Evolutionary conservation across 2,329 filamentous ascomycete genomes (phyloP), one percentile per base, ranked within the genome.

Genomic region (Fusarium protoensiforme): DNA sequence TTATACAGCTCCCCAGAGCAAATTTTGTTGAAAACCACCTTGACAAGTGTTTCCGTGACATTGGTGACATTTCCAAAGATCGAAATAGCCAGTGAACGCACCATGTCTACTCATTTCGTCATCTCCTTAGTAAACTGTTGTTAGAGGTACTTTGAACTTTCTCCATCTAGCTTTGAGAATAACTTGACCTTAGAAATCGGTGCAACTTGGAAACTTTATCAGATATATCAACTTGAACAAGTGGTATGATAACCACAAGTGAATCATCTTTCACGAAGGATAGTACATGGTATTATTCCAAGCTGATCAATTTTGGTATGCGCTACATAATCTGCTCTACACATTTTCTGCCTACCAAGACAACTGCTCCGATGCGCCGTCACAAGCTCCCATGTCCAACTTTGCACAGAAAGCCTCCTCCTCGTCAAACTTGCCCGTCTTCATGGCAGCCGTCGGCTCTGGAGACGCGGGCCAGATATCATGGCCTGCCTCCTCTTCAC

Each of bases 301-400:
- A 61, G 14, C 20, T 53, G 38, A 43, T 60, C 57, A 60, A 60
- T 60, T 60, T 59, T 22, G n/a, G 57, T 43, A 29, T 60, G 38
- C 38, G 11, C 38, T 60, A 60, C 38, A 16, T 20, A 38, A 29
- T 18, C 38, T 33, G 35, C 20, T 36, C 13, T 60, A 43, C 57
- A 33, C 24, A 13, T 22, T 18, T 3, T 5, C 18, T 5, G 7
- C 46, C 18, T 35, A 60, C 57, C 57, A 60, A n/a, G 38, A 60
- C n/a, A 60, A 7, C 57, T 60, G 57, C 38, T 43, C 57, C 24
- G 57, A 59, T 5, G 38, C 14, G n/a, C 57, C 57, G 5, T 60
- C 57, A 33, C 56, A 60, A 22, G 57, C 38, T 3, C 56, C 56
- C 38, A 60, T 60, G n/a, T 60, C 57, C n/a, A 60, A 24, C 24